Conservation (phyloP, 495 filamentous ascomycete species). For the Schizothecium vesticola region DNA sequence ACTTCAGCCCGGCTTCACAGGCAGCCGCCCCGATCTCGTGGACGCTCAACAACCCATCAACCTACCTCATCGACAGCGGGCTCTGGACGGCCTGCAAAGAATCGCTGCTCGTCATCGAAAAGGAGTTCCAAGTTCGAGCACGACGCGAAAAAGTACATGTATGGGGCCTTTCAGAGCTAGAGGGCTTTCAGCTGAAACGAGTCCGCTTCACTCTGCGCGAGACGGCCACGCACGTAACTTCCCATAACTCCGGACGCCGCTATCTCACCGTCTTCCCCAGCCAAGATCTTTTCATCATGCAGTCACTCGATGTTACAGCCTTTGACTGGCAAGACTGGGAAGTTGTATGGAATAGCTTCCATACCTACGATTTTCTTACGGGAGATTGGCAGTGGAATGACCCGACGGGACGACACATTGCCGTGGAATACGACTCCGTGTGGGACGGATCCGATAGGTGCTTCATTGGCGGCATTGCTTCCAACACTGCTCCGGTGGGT, state of each 20-base stretch:
- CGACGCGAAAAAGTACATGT: constrained; percentile 2
- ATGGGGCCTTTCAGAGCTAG: not conserved
- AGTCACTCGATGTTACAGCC: not conserved
- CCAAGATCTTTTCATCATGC: constrained; percentile 10
- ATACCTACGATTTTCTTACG: not conserved
- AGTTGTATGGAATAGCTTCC: not conserved
- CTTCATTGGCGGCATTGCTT: not conserved
- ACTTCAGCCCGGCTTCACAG: not conserved
- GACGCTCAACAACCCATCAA: constrained; percentile 12
- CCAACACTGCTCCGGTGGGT: too few species aligned
- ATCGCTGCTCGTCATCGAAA: constrained; percentile 7
- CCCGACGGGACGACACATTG: constrained; percentile 5
- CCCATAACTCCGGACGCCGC: not conserved
- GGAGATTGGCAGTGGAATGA: not conserved
- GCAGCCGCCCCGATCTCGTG: constrained; percentile 11
- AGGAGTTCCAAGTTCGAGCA: constrained; percentile 7
- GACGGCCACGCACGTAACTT: not conserved
- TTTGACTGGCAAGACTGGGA: constrained; percentile 2
- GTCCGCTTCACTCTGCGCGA: constrained; percentile 7
- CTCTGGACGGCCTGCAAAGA: constrained; percentile 14
- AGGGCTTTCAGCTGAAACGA: not conserved
- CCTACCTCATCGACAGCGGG: constrained; percentile 12
- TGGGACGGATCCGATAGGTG: not conserved
- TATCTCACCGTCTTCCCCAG: constrained; percentile 8
- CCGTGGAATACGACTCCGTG: constrained; percentile 12